These are phyloP conservation scores for Neonectria hederae DNA, from an alignment of 2,329 filamentous ascomycete genomes.

Conservation along the genomic window DNA sequence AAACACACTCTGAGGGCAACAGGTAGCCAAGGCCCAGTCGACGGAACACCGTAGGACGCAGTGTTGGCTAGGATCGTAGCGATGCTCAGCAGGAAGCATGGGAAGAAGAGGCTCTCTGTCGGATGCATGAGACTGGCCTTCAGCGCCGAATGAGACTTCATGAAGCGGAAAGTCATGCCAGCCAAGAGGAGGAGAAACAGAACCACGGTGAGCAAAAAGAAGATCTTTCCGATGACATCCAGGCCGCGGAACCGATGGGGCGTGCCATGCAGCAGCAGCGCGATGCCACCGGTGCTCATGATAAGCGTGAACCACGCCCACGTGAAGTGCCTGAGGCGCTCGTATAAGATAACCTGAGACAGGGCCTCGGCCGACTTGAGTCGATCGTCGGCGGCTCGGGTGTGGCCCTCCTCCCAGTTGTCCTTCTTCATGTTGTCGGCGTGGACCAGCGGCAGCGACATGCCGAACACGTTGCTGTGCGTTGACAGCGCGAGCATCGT, in stretches of 20 bases:
- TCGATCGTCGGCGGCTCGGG: slow-evolving; percentile 36
- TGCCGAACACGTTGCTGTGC: slow-evolving; percentile 18
- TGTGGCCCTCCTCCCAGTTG: slow-evolving; percentile 42
- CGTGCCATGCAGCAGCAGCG: slow-evolving; percentile 41
- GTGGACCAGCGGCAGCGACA: slow-evolving; percentile 27
- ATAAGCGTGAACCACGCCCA: slow-evolving; percentile 48
- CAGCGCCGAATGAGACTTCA: slow-evolving; percentile 66
- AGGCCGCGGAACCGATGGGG: slow-evolving; percentile 59
- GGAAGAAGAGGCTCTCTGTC: slow-evolving; percentile 72
- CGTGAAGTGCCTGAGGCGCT: slow-evolving; percentile 40
- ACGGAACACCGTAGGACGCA: slow-evolving; percentile 66
- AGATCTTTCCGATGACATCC: slow-evolving; percentile 56
- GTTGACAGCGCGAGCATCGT: neutral
- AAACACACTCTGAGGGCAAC: slow-evolving; percentile 58
- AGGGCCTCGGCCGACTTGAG: slow-evolving; percentile 28
- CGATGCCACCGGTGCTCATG: slow-evolving; percentile 48
- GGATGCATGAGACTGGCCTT: slow-evolving; percentile 49
- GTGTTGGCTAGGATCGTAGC: slow-evolving; percentile 73
- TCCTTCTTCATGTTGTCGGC: slow-evolving; percentile 35
- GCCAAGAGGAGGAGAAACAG: slow-evolving; percentile 60
- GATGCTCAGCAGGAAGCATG: slow-evolving; percentile 69
- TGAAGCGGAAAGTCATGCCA: slow-evolving; percentile 67
- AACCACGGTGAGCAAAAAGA: slow-evolving; percentile 60
- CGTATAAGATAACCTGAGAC: slow-evolving; percentile 28
- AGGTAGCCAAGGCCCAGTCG: slow-evolving; percentile 60